A percentile compares a stretch with the other conserved stretches of the same genome.
Evolutionary conservation across 306 rosid species (phyloP).

Genomic region (Trifolium repens): DNA sequence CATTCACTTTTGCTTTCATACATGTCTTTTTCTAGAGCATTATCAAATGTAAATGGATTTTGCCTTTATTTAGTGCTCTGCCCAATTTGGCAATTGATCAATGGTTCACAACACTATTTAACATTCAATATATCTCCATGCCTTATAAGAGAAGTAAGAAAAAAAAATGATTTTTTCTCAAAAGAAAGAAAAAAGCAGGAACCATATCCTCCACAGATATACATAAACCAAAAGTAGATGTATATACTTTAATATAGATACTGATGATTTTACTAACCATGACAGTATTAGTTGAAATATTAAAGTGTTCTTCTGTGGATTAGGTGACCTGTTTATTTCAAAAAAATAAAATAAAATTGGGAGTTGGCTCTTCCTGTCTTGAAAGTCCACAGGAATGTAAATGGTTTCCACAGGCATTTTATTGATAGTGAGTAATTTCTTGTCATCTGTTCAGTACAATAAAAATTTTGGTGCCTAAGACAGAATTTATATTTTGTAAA

Average conservation of each 20-base stretch:
- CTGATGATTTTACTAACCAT: too few species aligned
- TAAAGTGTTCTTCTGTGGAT: neutral
- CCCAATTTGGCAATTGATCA: conserved; percentile 31
- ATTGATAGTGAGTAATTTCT: too few species aligned
- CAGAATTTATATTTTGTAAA: too few species aligned
- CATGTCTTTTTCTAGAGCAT: conserved; percentile 1
- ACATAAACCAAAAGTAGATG: neutral
- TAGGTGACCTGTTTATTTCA: too few species aligned
- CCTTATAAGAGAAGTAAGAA: conserved; percentile 32
- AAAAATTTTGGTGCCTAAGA: too few species aligned
- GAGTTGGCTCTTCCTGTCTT: neutral
- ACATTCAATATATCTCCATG: conserved; percentile 3
- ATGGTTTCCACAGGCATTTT: too few species aligned
- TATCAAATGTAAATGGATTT: conserved; percentile 27
- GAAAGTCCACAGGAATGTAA: too few species aligned
- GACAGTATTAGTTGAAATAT: too few species aligned
- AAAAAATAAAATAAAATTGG: neutral
- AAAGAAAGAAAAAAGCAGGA: neutral
- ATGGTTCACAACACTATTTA: conserved; percentile 34
- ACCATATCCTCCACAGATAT: conserved; percentile 19
- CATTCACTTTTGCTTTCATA: conserved; percentile 28
- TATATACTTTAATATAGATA: neutral
- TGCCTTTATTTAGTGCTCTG: conserved; percentile 27
- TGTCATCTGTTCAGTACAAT: too few species aligned
- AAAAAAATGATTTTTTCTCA: neutral